A percentile compares a stretch with the other conserved stretches of the same genome.
phyloP scores from a whole-genome alignment of 805 yeast species.

The Lachancea sp. region DNA sequence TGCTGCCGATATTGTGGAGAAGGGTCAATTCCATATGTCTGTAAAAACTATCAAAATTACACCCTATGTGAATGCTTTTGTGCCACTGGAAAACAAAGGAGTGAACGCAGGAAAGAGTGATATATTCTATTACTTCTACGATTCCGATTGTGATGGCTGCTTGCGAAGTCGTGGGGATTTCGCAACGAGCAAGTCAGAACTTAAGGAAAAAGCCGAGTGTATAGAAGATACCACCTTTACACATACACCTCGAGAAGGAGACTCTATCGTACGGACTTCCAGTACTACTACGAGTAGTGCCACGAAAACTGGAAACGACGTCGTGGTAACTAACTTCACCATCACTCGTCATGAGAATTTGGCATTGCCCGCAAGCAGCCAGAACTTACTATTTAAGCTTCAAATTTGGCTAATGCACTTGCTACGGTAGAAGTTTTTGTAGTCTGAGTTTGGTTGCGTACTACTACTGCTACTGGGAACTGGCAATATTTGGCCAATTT shows the following conservation, averaged over 20 bases:
- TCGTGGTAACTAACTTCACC: background rate
- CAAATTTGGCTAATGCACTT: background rate
- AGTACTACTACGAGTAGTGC: background rate
- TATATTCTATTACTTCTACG: slow-evolving; percentile 2
- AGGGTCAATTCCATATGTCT: slow-evolving; percentile 70
- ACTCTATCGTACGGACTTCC: background rate
- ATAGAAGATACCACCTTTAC: background rate
- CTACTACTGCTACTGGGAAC: too few species aligned
- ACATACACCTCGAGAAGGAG: background rate
- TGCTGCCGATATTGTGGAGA: slow-evolving; percentile 58
- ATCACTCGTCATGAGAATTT: slow-evolving; percentile 2
- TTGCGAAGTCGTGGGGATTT: background rate
- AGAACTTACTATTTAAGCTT: background rate
- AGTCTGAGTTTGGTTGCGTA: too few species aligned
- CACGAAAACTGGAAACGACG: too few species aligned
- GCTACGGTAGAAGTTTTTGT: background rate
- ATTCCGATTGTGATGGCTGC: slow-evolving; percentile 5
- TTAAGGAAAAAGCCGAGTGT: background rate
- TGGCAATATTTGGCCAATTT: background rate
- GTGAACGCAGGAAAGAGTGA: background rate
- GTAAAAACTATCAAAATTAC: slow-evolving; percentile 51
- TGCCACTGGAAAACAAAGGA: background rate
- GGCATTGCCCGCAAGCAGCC: background rate
- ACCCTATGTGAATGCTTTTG: slow-evolving; percentile 43
- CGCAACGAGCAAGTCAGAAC: background rate